Percentiles rank a stretch among this genome's conserved stretches.
phyloP scores from a whole-genome alignment of 179 eudicot species.

The Patellifolia procumbens region DNA sequence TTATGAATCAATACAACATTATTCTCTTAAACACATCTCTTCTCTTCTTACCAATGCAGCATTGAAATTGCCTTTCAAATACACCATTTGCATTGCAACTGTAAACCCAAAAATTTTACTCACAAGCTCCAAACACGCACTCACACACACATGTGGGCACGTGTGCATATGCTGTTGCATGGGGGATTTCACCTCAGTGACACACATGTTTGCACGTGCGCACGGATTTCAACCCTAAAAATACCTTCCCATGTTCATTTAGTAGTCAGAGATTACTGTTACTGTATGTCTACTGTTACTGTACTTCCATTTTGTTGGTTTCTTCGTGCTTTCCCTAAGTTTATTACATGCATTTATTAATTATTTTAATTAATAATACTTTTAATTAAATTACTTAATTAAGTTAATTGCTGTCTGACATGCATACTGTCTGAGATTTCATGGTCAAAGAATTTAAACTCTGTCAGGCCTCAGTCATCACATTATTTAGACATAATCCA shows the following conservation, averaged over 20 bases:
- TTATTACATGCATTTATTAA: not conserved
- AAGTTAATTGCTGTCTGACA: slow-evolving; percentile 23
- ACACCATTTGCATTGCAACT: too few relatives aligned
- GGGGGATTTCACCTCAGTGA: slow-evolving; percentile 32
- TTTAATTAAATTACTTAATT: too few relatives aligned
- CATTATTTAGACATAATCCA: slow-evolving; percentile 36
- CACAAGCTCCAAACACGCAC: slow-evolving; percentile 26
- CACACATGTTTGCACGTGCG: slow-evolving; percentile 46
- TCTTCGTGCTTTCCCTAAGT: slow-evolving; percentile 23
- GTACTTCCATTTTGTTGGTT: slow-evolving; percentile 28
- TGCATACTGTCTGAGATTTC: slow-evolving; percentile 18
- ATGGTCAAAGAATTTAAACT: slow-evolving; percentile 30
- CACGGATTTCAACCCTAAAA: slow-evolving; percentile 31
- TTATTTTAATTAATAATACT: not conserved
- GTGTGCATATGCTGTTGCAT: slow-evolving; percentile 38
- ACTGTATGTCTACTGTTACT: not conserved
- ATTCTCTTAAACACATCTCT: too few relatives aligned
- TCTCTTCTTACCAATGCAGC: too few relatives aligned
- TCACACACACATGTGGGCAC: slow-evolving; percentile 45
- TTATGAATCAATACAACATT: too few relatives aligned
- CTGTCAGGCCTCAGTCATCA: slow-evolving; percentile 23
- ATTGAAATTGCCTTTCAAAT: too few relatives aligned
- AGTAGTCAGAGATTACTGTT: slow-evolving; percentile 11
- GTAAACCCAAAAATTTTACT: slow-evolving; percentile 5
- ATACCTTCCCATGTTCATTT: slow-evolving; percentile 23